These are phyloP conservation scores for Lindgomyces ingoldianus DNA, from an alignment of 495 filamentous ascomycete species.

Conservation along the genomic window DNA sequence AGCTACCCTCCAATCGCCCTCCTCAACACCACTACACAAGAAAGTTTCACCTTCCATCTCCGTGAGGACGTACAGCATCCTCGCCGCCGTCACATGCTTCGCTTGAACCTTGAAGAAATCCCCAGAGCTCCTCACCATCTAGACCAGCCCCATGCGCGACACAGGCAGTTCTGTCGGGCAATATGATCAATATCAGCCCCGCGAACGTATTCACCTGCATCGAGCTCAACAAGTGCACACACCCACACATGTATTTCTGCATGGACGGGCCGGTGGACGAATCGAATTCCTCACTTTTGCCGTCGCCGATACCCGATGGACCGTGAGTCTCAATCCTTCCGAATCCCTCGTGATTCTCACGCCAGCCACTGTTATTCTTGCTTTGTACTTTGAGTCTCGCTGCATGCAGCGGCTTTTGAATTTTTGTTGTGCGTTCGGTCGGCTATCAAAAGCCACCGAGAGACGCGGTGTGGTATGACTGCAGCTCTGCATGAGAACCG, in stretches of 20 bases:
- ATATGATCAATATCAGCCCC: neutral
- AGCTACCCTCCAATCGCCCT: neutral
- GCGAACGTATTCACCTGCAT: neutral
- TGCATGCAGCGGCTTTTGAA: neutral
- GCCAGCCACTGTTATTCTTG: neutral
- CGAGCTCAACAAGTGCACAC: neutral
- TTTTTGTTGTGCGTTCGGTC: neutral
- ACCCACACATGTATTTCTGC: neutral
- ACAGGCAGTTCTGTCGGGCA: neutral
- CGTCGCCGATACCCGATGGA: neutral
- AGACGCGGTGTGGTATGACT: neutral
- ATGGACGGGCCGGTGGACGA: neutral
- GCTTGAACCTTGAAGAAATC: no score
- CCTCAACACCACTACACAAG: neutral
- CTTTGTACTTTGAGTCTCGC: neutral
- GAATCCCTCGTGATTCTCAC: neutral
- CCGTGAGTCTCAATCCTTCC: no score
- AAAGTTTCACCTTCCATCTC: neutral
- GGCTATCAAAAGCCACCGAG: neutral
- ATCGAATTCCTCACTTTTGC: neutral
- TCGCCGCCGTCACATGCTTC: neutral
- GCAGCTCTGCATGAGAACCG: neutral
- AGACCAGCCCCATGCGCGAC: neutral
- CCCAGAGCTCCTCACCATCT: neutral
- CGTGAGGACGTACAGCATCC: neutral